A percentile compares a stretch with the other conserved stretches of the same genome.
These are phyloP conservation scores for Candida vartiovaarae DNA, from an alignment of 805 yeast genomes.

Conservation along the genomic window DNA sequence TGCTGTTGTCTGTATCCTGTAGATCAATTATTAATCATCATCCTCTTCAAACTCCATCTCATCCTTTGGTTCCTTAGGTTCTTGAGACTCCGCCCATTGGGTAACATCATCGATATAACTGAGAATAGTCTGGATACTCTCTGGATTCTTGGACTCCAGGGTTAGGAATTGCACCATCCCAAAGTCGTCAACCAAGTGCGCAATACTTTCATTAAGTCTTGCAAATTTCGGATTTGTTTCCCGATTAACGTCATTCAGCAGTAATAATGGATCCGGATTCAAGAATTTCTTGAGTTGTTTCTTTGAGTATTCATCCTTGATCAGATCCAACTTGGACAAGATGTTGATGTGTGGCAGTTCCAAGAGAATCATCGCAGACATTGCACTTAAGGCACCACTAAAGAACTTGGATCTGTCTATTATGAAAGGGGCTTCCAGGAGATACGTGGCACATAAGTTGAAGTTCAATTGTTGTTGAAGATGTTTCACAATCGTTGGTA, in stretches of 20 bases:
- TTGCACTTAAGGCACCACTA: conserved; percentile 92
- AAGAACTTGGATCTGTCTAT: conserved; percentile 88
- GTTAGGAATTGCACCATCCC: conserved; percentile 99
- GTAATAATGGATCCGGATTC: conserved; percentile 84
- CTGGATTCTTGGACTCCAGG: conserved; percentile 69
- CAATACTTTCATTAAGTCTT: conserved; percentile 72
- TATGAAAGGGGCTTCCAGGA: conserved; percentile 90
- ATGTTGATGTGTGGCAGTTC: conserved; percentile 94
- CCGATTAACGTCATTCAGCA: conserved; percentile 43
- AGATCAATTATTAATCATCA: conserved; percentile 17
- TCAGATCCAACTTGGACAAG: conserved; percentile 77
- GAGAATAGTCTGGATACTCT: conserved; percentile 71
- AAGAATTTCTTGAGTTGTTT: conserved; percentile 76
- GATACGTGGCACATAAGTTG: conserved; percentile 85
- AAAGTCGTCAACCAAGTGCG: conserved; percentile 89
- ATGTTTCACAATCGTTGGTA: conserved; percentile 86
- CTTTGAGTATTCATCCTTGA: conserved; percentile 69
- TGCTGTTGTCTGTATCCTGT: neutral
- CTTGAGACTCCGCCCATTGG: conserved; percentile 95
- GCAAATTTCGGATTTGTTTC: conserved; percentile 57
- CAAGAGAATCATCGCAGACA: conserved; percentile 95
- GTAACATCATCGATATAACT: conserved; percentile 95
- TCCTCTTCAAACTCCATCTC: conserved; percentile 59
- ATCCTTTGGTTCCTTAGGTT: conserved; percentile 92
- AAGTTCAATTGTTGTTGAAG: conserved; percentile 73